Evolutionary conservation across 2,329 filamentous ascomycete species (phyloP).

Genomic region (Cercospora canescens): DNA sequence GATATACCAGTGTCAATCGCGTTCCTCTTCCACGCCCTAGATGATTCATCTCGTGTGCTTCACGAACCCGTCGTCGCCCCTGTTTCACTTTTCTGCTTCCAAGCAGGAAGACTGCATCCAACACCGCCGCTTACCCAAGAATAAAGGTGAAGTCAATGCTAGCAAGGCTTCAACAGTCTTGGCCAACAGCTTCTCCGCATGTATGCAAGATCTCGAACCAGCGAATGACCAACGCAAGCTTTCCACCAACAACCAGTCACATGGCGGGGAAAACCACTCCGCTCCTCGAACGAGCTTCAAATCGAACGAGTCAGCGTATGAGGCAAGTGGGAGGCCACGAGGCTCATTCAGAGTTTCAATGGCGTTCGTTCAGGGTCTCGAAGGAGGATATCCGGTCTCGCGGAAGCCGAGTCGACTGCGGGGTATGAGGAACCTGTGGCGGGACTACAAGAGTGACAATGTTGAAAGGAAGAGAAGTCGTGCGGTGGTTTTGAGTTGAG

Average conservation of each 20-base stretch:
- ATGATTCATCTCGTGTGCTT: too few relatives aligned
- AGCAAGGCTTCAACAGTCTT: neutral
- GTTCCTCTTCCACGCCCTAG: too few relatives aligned
- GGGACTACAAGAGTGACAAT: neutral
- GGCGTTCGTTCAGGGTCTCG: neutral
- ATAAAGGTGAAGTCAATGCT: neutral
- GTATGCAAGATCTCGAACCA: neutral
- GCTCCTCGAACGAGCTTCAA: neutral
- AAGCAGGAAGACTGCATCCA: too few relatives aligned
- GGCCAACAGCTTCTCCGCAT: neutral
- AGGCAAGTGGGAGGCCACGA: neutral
- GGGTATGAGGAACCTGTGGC: neutral
- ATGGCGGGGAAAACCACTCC: neutral
- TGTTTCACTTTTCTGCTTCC: too few relatives aligned
- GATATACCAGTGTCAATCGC: too few relatives aligned
- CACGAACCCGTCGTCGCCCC: too few relatives aligned
- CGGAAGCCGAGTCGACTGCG: slow-evolving; percentile 1
- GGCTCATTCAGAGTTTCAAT: neutral
- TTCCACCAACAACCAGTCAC: neutral
- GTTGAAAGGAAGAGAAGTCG: neutral
- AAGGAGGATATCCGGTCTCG: neutral
- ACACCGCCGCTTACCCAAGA: too few relatives aligned
- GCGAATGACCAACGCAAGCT: neutral
- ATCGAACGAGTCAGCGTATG: neutral
- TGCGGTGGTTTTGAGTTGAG: neutral